A percentile compares a stretch with the other conserved stretches of the same genome.
Conservation (phyloP, 2,329 filamentous ascomycete genomes). For the Colletotrichum tanaceti region DNA sequence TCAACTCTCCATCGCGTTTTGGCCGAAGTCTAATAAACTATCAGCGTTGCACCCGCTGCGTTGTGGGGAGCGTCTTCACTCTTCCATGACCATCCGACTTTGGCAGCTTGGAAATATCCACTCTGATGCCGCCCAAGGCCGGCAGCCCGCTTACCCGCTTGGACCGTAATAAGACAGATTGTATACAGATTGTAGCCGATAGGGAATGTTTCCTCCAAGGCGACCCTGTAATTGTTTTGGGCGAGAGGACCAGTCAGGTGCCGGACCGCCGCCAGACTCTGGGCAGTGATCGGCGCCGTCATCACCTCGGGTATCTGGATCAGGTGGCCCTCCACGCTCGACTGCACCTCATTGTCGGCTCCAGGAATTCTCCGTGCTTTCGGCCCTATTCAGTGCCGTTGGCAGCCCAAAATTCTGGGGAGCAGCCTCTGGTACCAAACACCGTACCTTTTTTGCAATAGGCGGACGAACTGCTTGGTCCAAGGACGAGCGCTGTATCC, state of each 20-base stretch:
- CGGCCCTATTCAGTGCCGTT: slow-evolving; percentile 33
- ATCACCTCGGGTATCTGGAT: slow-evolving; percentile 42
- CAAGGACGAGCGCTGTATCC: slow-evolving; percentile 29
- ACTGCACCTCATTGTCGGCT: slow-evolving; percentile 30
- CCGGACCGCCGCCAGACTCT: slow-evolving; percentile 36
- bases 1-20: slow-evolving; percentile 10
- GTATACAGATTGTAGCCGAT: slow-evolving; percentile 30
- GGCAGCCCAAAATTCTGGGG: slow-evolving; percentile 6
- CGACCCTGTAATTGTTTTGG: slow-evolving; percentile 36
- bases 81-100: slow-evolving; percentile 23
- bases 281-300: slow-evolving; percentile 40
- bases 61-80: slow-evolving; percentile 25
- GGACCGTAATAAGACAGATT: slow-evolving; percentile 36
- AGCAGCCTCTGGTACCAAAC: slow-evolving; percentile 6
- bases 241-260: slow-evolving; percentile 36
- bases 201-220: slow-evolving; percentile 32
- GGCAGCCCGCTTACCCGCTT: slow-evolving; percentile 27
- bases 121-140: slow-evolving; percentile 33
- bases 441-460: slow-evolving; percentile 23
- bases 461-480: slow-evolving; percentile 25
- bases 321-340: slow-evolving; percentile 38
- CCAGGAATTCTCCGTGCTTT: slow-evolving; percentile 35
- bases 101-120: slow-evolving; percentile 34
- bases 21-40: slow-evolving; percentile 26
- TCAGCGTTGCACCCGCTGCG: slow-evolving; percentile 33